Percentiles rank a stretch among this genome's conserved stretches.
Conservation (phyloP, 2,329 filamentous ascomycete genomes). For the Fusarium longipes region DNA sequence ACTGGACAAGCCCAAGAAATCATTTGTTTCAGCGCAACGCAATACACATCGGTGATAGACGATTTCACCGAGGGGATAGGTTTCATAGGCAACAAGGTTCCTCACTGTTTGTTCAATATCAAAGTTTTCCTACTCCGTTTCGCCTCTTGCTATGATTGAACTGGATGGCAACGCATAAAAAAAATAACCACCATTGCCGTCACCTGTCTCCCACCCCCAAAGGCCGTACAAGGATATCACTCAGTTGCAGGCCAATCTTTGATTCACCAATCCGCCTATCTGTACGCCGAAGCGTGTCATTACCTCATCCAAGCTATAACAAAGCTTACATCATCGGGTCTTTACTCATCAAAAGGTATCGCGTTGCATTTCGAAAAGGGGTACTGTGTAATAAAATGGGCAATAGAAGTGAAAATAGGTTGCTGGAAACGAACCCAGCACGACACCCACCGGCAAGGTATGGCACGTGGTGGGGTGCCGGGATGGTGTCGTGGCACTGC, state of each 20-base stretch:
- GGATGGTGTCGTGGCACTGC: constrained; percentile 37
- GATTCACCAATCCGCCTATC: constrained; percentile 34
- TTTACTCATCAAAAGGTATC: constrained; percentile 47
- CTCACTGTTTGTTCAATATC: constrained; percentile 43
- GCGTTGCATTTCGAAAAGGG: constrained; percentile 46
- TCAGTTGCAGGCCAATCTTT: constrained; percentile 28
- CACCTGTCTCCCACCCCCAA: constrained; percentile 22
- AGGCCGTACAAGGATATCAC: constrained; percentile 11
- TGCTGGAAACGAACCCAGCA: constrained; percentile 16
- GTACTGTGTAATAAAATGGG: constrained; percentile 49
- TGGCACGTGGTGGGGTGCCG: constrained; percentile 32
- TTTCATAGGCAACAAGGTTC: constrained; percentile 20
- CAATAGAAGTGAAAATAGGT: constrained; percentile 49
- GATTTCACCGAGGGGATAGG: background rate
- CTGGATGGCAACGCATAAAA: constrained; percentile 45
- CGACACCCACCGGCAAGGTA: constrained; percentile 18
- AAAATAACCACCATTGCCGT: constrained; percentile 37
- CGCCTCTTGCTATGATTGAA: constrained; percentile 51
- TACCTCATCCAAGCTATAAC: constrained; percentile 33
- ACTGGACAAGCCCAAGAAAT: background rate
- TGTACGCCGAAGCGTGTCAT: constrained; percentile 39
- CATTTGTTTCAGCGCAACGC: background rate
- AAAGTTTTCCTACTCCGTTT: constrained; percentile 51
- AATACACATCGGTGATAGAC: background rate
- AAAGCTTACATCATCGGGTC: constrained; percentile 39